Evolutionary conservation across 1,139 yeast species (phyloP).

Genomic region (Scheffersomyces insectosa): DNA sequence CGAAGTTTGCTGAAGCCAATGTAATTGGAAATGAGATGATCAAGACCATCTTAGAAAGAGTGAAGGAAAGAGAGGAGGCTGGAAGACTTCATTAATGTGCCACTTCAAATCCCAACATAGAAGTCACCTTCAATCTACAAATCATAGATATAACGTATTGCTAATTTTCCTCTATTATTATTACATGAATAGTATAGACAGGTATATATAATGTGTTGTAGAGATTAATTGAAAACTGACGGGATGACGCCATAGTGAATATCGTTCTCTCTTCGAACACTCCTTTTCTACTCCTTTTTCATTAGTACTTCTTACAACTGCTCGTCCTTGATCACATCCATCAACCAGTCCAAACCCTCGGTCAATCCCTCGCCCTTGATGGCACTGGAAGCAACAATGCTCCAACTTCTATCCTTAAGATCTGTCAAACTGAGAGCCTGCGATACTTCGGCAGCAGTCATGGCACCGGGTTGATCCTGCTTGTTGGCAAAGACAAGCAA

Average conservation of each 20-base stretch:
- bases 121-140: too few relatives aligned
- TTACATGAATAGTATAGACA: too few relatives aligned
- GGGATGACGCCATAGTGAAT: too few relatives aligned
- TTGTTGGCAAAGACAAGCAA: conserved; percentile 93
- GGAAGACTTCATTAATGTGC: too few relatives aligned
- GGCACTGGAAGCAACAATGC: conserved; percentile 96
- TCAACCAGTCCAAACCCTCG: conserved; percentile 96
- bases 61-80: conserved; percentile 36
- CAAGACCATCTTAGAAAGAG: conserved; percentile 67
- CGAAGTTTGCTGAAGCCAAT: conserved; percentile 87
- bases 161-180: too few relatives aligned
- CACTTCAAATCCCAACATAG: too few relatives aligned
- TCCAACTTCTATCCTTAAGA: conserved; percentile 95
- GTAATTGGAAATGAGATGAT: conserved; percentile 96
- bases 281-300: too few relatives aligned
- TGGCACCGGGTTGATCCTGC: conserved; percentile 95
- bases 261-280: too few relatives aligned
- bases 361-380: conserved; percentile 93
- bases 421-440: conserved; percentile 84
- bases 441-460: conserved; percentile 92
- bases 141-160: too few relatives aligned
- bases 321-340: conserved; percentile 93
- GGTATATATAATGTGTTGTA: too few relatives aligned
- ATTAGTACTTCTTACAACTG: conserved; percentile 46
- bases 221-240: too few relatives aligned